Base-by-base conservation (phyloP, 2,329 filamentous ascomycete species). In the Exophiala mesophila region DNA sequence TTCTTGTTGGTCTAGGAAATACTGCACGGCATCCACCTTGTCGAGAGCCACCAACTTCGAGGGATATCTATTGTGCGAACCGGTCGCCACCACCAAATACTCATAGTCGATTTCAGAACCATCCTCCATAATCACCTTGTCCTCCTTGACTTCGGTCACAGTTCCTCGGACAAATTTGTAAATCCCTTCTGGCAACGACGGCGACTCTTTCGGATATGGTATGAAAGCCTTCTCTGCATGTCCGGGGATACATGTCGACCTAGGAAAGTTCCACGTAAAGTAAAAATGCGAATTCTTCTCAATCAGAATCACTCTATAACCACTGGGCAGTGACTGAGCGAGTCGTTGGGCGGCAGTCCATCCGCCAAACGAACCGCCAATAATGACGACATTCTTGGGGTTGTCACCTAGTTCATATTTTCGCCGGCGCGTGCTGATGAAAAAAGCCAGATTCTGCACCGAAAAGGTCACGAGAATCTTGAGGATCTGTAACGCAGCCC, bases 261-360 rank as follows among this genome's bases (percentile, higher is more conserved):
- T 69, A 0, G 79, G 78, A 26, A 82, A 68, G 9, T 73, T 69
- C 68, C 76, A 82, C 0, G 74, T 73, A 53, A 76, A 79, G 49
- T 81, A 72, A 57, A 81, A 77, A 57, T 81, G 77, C 3, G 68
- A 71, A 55, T 78, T 77, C 33, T 72, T 74, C 57, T 83, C 78
- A 19, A 82, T 56, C 3, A 82, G 61, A 0, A 81, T 61, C 3
- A 80, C 69, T 3, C 68, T 66, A 56, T 72, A 78, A 23, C 69
- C 60, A 0, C 68, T 64, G 0, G 76, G 71, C 0, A 81, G 58
- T 3, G 67, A 63, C 16, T 65, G 59, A n/a, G 70, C 64, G 3
- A 81, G 66, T 7, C 66, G 60, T n/a, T 65, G 64, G 0, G 70
- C 70, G 4, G 69, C 66, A 32, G 72, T 65, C 46, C 70, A 69